These are phyloP conservation scores for Flaveria trinervia DNA, from an alignment of 129 eudicot genomes.

Conservation along the genomic window DNA sequence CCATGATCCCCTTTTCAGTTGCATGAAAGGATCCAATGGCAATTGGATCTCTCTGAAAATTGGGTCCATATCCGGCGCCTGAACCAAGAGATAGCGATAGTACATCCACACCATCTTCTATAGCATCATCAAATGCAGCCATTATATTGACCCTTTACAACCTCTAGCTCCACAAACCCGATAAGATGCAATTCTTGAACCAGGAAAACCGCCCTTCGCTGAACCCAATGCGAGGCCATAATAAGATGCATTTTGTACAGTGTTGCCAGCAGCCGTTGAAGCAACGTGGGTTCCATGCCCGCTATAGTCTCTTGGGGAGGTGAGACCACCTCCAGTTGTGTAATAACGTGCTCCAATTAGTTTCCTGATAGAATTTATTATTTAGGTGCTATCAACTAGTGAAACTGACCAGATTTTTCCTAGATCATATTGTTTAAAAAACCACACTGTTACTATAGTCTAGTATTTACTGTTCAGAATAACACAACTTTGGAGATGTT, in stretches of 20 bases:
- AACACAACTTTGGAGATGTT: background rate
- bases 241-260: slow-evolving; percentile 66
- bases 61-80: slow-evolving; percentile 29
- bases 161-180: slow-evolving; percentile 55
- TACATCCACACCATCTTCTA: slow-evolving; percentile 78
- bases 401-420: background rate
- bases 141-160: slow-evolving; percentile 62
- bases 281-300: slow-evolving; percentile 94
- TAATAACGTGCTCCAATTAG: slow-evolving; percentile 83
- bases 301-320: slow-evolving; percentile 56
- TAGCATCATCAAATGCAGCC: slow-evolving; percentile 85
- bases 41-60: slow-evolving; percentile 58
- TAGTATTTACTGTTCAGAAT: background rate
- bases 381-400: background rate
- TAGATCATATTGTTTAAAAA: background rate
- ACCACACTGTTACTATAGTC: background rate
- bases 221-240: slow-evolving; percentile 75
- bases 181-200: slow-evolving; percentile 70
- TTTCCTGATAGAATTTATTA: slow-evolving; percentile 45
- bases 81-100: slow-evolving; percentile 74
- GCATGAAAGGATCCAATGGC: slow-evolving; percentile 94
- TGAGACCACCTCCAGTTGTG: slow-evolving; percentile 19
- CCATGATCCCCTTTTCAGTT: slow-evolving; percentile 65
- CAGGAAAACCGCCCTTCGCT: slow-evolving; percentile 82
- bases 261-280: slow-evolving; percentile 77